A percentile compares a stretch with the other conserved stretches of the same genome.
Evolutionary conservation across 176 grass and related monocot genomes (phyloP).

Genomic region (Melocanna baccifera): DNA sequence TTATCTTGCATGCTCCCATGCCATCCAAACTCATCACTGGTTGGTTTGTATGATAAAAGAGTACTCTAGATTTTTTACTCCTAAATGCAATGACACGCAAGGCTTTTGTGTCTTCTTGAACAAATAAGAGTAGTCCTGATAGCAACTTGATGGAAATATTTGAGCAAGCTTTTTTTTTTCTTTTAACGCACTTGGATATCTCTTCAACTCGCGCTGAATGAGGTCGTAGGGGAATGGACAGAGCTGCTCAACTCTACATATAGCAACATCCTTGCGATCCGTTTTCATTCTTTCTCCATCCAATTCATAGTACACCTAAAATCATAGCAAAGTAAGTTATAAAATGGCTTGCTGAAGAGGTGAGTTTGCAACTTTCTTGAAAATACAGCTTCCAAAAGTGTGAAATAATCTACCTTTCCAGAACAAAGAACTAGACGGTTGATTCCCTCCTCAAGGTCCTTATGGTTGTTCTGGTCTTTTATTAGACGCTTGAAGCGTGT

Average conservation of each 20-base stretch:
- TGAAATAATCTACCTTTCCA: slow-evolving; percentile 61
- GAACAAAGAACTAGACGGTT: slow-evolving; percentile 86
- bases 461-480: slow-evolving; percentile 81
- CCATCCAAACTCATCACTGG: background rate
- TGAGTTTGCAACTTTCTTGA: background rate
- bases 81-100: background rate
- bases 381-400: background rate
- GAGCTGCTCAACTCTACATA: slow-evolving; percentile 96
- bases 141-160: background rate
- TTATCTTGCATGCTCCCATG: background rate
- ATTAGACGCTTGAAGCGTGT: slow-evolving; percentile 95
- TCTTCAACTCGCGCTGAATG: slow-evolving; percentile 90
- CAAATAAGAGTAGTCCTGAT: background rate
- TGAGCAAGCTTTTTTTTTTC: background rate
- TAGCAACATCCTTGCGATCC: slow-evolving; percentile 69
- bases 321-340: slow-evolving; percentile 6
- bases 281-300: slow-evolving; percentile 80
- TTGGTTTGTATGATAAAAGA: background rate
- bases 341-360: background rate
- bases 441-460: slow-evolving; percentile 80
- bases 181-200: slow-evolving; percentile 84
- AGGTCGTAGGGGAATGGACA: slow-evolving; percentile 90
- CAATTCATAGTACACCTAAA: slow-evolving; percentile 92
- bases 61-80: background rate
- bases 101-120: background rate